Percentiles rank a stretch among this genome's conserved stretches.
Conservation (phyloP, 495 filamentous ascomycete species). For the Tuber brumale region DNA sequence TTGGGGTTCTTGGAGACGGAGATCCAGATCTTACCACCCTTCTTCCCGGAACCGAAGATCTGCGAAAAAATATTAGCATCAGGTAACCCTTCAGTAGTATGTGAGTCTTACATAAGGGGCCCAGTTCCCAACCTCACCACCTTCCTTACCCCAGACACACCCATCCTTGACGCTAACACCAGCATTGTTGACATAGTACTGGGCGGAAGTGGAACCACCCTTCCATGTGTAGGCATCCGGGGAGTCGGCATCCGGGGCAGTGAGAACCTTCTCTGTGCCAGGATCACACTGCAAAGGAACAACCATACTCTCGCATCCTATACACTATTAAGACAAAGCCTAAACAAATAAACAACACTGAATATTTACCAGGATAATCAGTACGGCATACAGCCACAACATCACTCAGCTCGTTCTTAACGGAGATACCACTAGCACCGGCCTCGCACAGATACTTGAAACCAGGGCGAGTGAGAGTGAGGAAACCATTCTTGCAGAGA, state of each 20-base stretch:
- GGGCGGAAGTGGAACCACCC: constrained; percentile 69
- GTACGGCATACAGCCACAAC: constrained; percentile 81
- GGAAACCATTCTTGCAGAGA: constrained; percentile 70
- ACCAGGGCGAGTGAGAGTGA: constrained; percentile 66
- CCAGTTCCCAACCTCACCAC: constrained; percentile 65
- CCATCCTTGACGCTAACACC: constrained; percentile 61
- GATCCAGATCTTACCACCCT: constrained; percentile 62
- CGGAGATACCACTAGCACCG: constrained; percentile 62
- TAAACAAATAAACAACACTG: background rate
- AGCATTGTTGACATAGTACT: constrained; percentile 92
- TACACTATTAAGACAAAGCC: constrained; percentile 18
- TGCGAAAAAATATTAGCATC: constrained; percentile 6
- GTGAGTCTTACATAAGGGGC: constrained; percentile 55
- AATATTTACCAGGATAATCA: constrained; percentile 73
- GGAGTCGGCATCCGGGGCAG: constrained; percentile 60
- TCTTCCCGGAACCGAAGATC: constrained; percentile 75
- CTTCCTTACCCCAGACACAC: constrained; percentile 65
- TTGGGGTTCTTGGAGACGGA: constrained; percentile 63
- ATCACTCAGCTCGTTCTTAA: constrained; percentile 62
- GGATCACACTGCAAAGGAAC: constrained; percentile 60
- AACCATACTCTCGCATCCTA: constrained; percentile 70
- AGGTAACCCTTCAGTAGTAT: background rate
- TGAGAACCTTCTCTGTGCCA: constrained; percentile 56
- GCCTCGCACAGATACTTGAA: constrained; percentile 66
- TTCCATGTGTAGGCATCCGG: constrained; percentile 66